Base-by-base conservation (phyloP, 2,329 filamentous ascomycete species). In the Penicillium sclerotigenum region DNA sequence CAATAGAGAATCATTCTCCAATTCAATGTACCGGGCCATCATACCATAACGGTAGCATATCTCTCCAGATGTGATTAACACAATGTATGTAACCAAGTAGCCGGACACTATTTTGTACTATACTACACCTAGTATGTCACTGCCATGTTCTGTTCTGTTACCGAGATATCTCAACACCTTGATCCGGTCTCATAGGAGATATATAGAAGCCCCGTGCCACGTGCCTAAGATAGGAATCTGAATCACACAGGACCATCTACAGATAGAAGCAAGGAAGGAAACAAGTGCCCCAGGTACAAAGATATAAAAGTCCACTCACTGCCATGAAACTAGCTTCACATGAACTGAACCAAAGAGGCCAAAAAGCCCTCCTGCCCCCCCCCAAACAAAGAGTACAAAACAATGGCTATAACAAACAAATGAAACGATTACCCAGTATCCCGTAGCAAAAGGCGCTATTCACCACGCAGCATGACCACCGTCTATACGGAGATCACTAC, bases 391-490 rank as follows among this genome's bases (percentile, higher is more conserved):
- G 5, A 33, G 13, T 26, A 7, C n/a, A n/a, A n/a, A n/a, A n/a
- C n/a, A n/a, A n/a, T n/a, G n/a, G 8, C 8, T 16, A 42, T 11
- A 28, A 26, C 24, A 42, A n/a, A 11, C 6, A 1, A 5, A 1
- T 18, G 13, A 1, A 0, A 14, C 3, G 20, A 43, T 5, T 9
- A 18, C 14, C 41, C 41, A 28, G 4, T 10, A 2, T n/a, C 26
- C 14, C 13, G 1, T 5, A 2, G 2, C n/a, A 29, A 7, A 9
- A 11, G 7, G 20, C 24, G 3, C 6, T 3, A 14, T 7, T 48
- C 28, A 56, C 48, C 48, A 57, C n/a, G 51, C 43, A 29, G 29
- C 31, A 24, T 57, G 55, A 22, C 55, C 55, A 8, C 55, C 55
- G 26, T 57, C 55, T 4, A 57, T 52, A 8, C 45, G 45, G 18